phyloP scores from a whole-genome alignment of 1,139 yeast species.

The Yamadazyma siamensis region DNA sequence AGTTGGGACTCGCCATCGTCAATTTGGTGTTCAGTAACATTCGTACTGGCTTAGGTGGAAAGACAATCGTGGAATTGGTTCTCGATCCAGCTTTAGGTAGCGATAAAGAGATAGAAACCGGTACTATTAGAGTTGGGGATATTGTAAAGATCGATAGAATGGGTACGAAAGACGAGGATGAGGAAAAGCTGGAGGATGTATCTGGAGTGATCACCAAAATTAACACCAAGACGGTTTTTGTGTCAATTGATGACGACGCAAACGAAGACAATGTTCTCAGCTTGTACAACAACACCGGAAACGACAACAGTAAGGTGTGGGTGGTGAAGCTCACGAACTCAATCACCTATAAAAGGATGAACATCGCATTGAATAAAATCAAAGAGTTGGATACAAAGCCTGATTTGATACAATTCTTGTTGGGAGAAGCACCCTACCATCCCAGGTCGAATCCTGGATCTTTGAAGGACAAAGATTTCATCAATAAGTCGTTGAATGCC shows the following conservation, averaged over 20 bases:
- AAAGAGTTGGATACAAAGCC: slow-evolving; percentile 40
- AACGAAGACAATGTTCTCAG: slow-evolving; percentile 43
- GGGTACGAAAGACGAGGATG: slow-evolving; percentile 19
- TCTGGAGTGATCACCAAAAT: slow-evolving; percentile 65
- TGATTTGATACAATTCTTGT: slow-evolving; percentile 40
- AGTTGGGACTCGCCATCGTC: slow-evolving; percentile 70
- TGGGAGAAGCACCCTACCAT: slow-evolving; percentile 38
- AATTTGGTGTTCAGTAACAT: slow-evolving; percentile 60
- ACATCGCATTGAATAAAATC: slow-evolving; percentile 70
- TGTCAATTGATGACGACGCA: slow-evolving; percentile 59
- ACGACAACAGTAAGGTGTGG: slow-evolving; percentile 48
- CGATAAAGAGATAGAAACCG: slow-evolving; percentile 44
- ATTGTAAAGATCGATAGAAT: slow-evolving; percentile 54
- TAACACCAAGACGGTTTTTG: slow-evolving; percentile 40
- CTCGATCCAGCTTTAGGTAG: slow-evolving; percentile 54
- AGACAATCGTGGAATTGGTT: slow-evolving; percentile 61
- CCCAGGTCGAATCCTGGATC: slow-evolving; percentile 13
- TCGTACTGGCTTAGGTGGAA: slow-evolving; percentile 80
- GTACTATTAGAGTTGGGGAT: slow-evolving; percentile 74
- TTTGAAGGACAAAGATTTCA: slow-evolving; percentile 23
- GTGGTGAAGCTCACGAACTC: slow-evolving; percentile 66
- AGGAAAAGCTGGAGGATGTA: slow-evolving; percentile 22
- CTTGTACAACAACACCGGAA: slow-evolving; percentile 42
- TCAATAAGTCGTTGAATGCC: slow-evolving; percentile 54
- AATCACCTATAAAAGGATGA: slow-evolving; percentile 75